Conservation (phyloP, 306 rosid genomes). For the Rosa rugosa region DNA sequence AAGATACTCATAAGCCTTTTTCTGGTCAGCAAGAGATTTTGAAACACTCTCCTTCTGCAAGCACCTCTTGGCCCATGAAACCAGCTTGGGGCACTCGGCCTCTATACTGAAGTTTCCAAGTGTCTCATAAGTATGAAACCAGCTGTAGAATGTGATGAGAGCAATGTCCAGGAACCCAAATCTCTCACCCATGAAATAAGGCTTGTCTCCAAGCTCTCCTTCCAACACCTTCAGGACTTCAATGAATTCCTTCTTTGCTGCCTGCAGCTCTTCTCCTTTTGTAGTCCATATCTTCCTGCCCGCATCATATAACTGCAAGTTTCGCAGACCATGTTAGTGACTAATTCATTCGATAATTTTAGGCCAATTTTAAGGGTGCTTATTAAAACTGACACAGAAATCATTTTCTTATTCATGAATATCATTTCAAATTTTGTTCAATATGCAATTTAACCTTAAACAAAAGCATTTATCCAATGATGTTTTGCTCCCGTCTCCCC, state of each 20-base stretch:
- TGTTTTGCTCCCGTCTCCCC: neutral
- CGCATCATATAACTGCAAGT: neutral
- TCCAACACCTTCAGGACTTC: constrained; percentile 21
- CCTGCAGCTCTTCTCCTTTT: constrained; percentile 27
- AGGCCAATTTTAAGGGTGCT: neutral
- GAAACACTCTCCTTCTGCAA: constrained; percentile 23
- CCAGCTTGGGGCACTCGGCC: constrained; percentile 24
- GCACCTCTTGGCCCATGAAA: constrained; percentile 29
- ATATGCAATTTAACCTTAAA: neutral
- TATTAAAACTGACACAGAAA: neutral
- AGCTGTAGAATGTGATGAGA: constrained; percentile 21
- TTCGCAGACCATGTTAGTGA: neutral
- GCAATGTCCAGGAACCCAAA: constrained; percentile 38
- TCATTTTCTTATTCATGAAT: neutral
- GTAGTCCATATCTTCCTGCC: constrained; percentile 21
- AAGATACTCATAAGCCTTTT: constrained; percentile 19
- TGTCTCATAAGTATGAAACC: constrained; percentile 19
- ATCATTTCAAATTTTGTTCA: neutral
- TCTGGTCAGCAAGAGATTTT: constrained; percentile 26
- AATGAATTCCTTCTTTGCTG: constrained; percentile 20
- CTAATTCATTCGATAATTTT: neutral
- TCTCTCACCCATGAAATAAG: constrained; percentile 24
- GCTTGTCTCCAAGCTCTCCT: constrained; percentile 36
- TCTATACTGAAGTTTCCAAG: constrained; percentile 21
- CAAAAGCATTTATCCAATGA: neutral